A percentile compares a stretch with the other conserved stretches of the same genome.
These are phyloP conservation scores for Fusarium sp. DNA, from an alignment of 2,329 filamentous ascomycete species.

Conservation along the genomic window DNA sequence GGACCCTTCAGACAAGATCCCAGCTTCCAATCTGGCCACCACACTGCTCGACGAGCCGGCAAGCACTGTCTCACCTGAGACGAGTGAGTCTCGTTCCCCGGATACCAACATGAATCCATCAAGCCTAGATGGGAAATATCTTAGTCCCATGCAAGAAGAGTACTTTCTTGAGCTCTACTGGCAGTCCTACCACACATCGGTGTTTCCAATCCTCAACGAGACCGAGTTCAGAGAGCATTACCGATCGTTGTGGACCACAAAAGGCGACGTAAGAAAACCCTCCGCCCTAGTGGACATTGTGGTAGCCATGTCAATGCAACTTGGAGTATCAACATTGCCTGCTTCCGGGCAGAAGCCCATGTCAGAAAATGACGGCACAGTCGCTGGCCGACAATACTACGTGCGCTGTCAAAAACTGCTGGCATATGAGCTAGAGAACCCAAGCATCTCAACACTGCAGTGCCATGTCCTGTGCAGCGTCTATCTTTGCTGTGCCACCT, in stretches of 20 bases:
- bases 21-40: not conserved
- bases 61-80: not conserved
- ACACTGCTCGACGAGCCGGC: not conserved
- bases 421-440: not conserved
- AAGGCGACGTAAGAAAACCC: not conserved
- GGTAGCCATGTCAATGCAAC: not conserved
- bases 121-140: not conserved
- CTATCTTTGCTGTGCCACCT: conserved; percentile 5
- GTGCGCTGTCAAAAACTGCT: not conserved
- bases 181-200: not conserved
- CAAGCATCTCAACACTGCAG: not conserved
- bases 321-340: not conserved
- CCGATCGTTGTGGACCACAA: not conserved
- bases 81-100: too few species aligned
- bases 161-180: not conserved
- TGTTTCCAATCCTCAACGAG: not conserved
- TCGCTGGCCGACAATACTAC: not conserved
- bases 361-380: not conserved
- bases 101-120: not conserved
- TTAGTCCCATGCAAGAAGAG: not conserved
- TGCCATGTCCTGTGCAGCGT: not conserved
- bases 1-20: not conserved
- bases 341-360: not conserved
- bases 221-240: not conserved
- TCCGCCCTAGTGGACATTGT: not conserved